Evolutionary conservation across 805 yeast species (phyloP).

Genomic region (Lachancea quebecensis): DNA sequence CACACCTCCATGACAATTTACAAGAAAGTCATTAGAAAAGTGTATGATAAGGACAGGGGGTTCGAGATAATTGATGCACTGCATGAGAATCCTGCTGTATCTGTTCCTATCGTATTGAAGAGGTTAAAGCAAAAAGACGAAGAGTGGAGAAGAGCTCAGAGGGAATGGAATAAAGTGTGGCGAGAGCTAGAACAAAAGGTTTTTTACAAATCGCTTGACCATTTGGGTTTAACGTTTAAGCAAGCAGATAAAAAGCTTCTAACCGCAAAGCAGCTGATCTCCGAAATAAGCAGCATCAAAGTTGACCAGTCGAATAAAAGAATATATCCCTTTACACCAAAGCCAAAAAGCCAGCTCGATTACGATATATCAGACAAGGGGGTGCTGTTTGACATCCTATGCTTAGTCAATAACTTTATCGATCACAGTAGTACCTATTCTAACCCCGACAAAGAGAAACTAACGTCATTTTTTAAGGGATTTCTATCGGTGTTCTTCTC

Average conservation of each 20-base stretch:
- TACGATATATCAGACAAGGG: slow-evolving; percentile 59
- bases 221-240: slow-evolving; percentile 90
- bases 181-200: slow-evolving; percentile 96
- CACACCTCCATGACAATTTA: slow-evolving; percentile 87
- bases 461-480: slow-evolving; percentile 61
- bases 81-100: slow-evolving; percentile 90
- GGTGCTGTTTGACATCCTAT: slow-evolving; percentile 66
- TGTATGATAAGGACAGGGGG: slow-evolving; percentile 91
- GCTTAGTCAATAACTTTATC: slow-evolving; percentile 60
- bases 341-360: slow-evolving; percentile 68
- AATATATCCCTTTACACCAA: slow-evolving; percentile 77
- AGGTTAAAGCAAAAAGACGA: slow-evolving; percentile 96
- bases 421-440: slow-evolving; percentile 69
- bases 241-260: slow-evolving; percentile 91
- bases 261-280: slow-evolving; percentile 82
- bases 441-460: slow-evolving; percentile 68
- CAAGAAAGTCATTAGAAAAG: slow-evolving; percentile 85
- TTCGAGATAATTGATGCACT: slow-evolving; percentile 93
- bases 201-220: slow-evolving; percentile 88
- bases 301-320: slow-evolving; percentile 86
- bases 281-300: slow-evolving; percentile 87
- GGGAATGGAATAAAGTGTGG: slow-evolving; percentile 99
- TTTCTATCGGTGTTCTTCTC: slow-evolving; percentile 71
- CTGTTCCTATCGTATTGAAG: slow-evolving; percentile 87
- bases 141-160: slow-evolving; percentile 96